phyloP scores from a whole-genome alignment of 2,329 filamentous ascomycete species.

The Mycosphaerella arachidis region DNA sequence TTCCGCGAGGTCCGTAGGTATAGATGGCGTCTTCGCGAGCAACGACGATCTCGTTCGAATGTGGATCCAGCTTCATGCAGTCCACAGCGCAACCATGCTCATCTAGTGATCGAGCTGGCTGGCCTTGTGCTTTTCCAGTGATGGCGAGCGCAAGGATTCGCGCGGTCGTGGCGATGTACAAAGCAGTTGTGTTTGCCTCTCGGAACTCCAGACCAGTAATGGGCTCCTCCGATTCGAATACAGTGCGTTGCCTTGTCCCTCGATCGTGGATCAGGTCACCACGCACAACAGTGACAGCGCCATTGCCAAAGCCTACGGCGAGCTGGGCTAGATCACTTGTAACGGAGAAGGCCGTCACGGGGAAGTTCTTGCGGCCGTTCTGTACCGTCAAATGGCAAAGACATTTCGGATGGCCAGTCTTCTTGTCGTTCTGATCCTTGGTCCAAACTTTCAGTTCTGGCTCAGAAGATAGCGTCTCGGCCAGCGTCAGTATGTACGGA shows the following conservation, averaged over 20 bases:
- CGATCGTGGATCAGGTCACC: conserved; percentile 94
- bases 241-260: conserved; percentile 86
- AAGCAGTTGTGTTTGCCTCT: conserved; percentile 60
- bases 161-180: conserved; percentile 89
- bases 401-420: conserved; percentile 82
- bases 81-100: conserved; percentile 87
- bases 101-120: conserved; percentile 81
- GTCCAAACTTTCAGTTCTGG: conserved; percentile 97
- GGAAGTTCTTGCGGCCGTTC: conserved; percentile 88
- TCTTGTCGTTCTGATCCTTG: conserved; percentile 88
- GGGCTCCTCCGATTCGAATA: conserved; percentile 95
- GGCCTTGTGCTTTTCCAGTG: conserved; percentile 81
- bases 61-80: conserved; percentile 84
- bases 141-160: conserved; percentile 83
- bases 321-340: conserved; percentile 87
- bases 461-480: conserved; percentile 82
- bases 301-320: conserved; percentile 93
- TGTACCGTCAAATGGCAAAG: conserved; percentile 80
- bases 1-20: conserved; percentile 79
- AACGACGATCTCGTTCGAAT: conserved; percentile 81
- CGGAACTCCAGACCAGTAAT: conserved; percentile 85
- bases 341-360: conserved; percentile 86
- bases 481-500: conserved; percentile 76
- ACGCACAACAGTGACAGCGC: conserved; percentile 85
- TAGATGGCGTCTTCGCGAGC: conserved; percentile 93